Percentiles rank a stretch among this genome's conserved stretches.
phyloP scores from a whole-genome alignment of 1,284 basidiomycete genomes.

The Moesziomyces sp. region DNA sequence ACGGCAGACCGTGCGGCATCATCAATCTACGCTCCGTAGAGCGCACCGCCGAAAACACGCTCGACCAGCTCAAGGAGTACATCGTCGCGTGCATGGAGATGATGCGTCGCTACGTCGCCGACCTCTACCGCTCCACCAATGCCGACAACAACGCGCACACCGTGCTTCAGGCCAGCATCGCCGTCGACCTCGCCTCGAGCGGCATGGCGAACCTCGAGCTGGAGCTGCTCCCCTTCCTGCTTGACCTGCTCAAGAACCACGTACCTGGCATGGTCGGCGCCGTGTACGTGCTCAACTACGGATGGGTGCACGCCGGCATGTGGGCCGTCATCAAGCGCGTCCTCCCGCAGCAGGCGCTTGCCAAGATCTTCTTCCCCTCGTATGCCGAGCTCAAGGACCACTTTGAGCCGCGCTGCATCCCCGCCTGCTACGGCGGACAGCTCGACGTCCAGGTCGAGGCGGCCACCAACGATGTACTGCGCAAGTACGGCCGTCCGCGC shows the following conservation, averaged over 20 bases:
- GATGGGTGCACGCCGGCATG: slow-evolving; percentile 81
- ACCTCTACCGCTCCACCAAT: slow-evolving; percentile 28
- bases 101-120: slow-evolving; percentile 56
- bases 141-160: slow-evolving; percentile 10
- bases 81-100: slow-evolving; percentile 65
- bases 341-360: slow-evolving; percentile 77
- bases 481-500: slow-evolving; percentile 46
- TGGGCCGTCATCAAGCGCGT: slow-evolving; percentile 81
- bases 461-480: slow-evolving; percentile 58
- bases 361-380: slow-evolving; percentile 79
- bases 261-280: slow-evolving; percentile 63
- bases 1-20: slow-evolving; percentile 59
- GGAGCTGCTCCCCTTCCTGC: slow-evolving; percentile 63
- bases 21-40: slow-evolving; percentile 61
- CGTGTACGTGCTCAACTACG: slow-evolving; percentile 83
- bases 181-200: slow-evolving; percentile 52
- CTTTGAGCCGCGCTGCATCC: slow-evolving; percentile 73
- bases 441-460: slow-evolving; percentile 50
- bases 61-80: slow-evolving; percentile 64
- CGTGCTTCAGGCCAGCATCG: slow-evolving; percentile 57
- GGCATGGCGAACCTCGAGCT: slow-evolving; percentile 65
- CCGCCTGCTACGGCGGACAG: slow-evolving; percentile 54
- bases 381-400: slow-evolving; percentile 74
- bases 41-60: slow-evolving; percentile 48
- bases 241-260: slow-evolving; percentile 66